These are phyloP conservation scores for Pholiota microspora DNA, from an alignment of 768 basidiomycete genomes.

Conservation along the genomic window DNA sequence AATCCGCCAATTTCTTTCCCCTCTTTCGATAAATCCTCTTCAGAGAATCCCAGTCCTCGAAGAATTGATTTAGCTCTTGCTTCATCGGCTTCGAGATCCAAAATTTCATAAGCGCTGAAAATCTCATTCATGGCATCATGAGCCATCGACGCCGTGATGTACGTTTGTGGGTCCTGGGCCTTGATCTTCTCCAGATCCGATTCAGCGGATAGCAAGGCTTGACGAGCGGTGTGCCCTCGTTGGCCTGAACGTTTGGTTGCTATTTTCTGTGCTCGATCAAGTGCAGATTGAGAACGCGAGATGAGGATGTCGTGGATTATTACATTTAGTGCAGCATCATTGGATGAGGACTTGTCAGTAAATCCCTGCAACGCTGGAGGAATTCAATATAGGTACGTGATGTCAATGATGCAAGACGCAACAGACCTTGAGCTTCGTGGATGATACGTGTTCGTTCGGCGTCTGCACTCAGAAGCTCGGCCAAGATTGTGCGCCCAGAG, in stretches of 20 bases:
- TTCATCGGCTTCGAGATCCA: slow-evolving; percentile 41
- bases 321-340: slow-evolving; percentile 17
- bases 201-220: slow-evolving; percentile 47
- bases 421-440: slow-evolving; percentile 25
- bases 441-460: slow-evolving; percentile 24
- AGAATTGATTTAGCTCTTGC: slow-evolving; percentile 52
- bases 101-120: slow-evolving; percentile 25
- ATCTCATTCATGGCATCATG: slow-evolving; percentile 24
- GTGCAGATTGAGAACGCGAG: slow-evolving; percentile 18
- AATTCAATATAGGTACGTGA: neutral
- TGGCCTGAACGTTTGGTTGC: slow-evolving; percentile 54
- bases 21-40: slow-evolving; percentile 27
- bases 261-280: slow-evolving; percentile 40
- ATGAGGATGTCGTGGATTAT: slow-evolving; percentile 25
- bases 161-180: slow-evolving; percentile 26
- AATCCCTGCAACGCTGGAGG: slow-evolving; percentile 23
- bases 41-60: slow-evolving; percentile 56
- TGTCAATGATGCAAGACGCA: neutral
- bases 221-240: slow-evolving; percentile 55
- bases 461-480: slow-evolving; percentile 28
- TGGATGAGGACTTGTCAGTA: slow-evolving; percentile 15
- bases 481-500: slow-evolving; percentile 23
- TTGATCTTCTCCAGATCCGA: slow-evolving; percentile 31
- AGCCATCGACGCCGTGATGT: slow-evolving; percentile 25
- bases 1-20: slow-evolving; percentile 42